phyloP scores from a whole-genome alignment of 306 rosid genomes.

The Cajanus cajan region DNA sequence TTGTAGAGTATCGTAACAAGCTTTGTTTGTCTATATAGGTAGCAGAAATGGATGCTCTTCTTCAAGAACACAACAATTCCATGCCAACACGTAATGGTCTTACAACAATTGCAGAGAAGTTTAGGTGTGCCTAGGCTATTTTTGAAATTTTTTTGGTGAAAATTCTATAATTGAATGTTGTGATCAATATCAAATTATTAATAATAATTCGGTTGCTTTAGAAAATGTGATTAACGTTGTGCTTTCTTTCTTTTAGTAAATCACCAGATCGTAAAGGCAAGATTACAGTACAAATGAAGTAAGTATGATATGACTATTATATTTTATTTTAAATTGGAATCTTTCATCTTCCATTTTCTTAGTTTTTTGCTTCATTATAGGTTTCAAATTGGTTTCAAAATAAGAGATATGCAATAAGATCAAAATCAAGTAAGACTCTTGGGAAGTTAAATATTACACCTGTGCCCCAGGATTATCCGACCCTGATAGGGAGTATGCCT shows the following conservation, averaged over 20 bases:
- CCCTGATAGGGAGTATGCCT: conserved; percentile 58
- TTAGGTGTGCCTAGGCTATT: conserved; percentile 54
- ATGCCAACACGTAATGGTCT: conserved; percentile 89
- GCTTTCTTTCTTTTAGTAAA: conserved; percentile 49
- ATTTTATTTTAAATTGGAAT: conserved; percentile 18
- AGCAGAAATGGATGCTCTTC: conserved; percentile 83
- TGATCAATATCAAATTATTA: not conserved
- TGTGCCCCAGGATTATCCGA: conserved; percentile 64
- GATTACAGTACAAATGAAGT: conserved; percentile 92
- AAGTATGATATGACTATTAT: conserved; percentile 51
- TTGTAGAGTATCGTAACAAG: not conserved
- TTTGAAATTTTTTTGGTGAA: too few relatives aligned
- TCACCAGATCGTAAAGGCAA: conserved; percentile 83
- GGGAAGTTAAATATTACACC: conserved; percentile 78
- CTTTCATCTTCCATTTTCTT: conserved; percentile 23
- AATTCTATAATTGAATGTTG: conserved; percentile 7
- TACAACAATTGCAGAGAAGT: conserved; percentile 76
- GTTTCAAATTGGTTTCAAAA: conserved; percentile 99
- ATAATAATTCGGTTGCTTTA: conserved; percentile 3
- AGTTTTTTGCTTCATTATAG: conserved; percentile 47
- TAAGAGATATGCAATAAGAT: conserved; percentile 87
- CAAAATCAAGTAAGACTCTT: conserved; percentile 75
- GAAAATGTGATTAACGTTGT: conserved; percentile 17
- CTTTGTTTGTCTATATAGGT: conserved; percentile 52
- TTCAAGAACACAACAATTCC: conserved; percentile 74